These are phyloP conservation scores for Sophora flavescens DNA, from an alignment of 306 rosid genomes.

Conservation along the genomic window DNA sequence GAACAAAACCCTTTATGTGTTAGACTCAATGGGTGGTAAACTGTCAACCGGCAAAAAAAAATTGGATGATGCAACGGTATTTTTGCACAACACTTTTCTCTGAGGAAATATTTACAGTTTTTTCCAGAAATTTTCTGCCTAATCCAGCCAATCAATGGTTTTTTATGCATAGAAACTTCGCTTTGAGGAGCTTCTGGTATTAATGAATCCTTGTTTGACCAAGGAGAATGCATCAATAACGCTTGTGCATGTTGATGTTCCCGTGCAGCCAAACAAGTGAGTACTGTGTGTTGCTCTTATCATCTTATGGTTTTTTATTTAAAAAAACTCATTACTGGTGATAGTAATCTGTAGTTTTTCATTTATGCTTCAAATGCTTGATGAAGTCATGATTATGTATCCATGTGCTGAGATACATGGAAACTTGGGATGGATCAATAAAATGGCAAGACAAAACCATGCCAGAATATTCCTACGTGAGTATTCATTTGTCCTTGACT, in stretches of 20 bases:
- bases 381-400: constrained; percentile 42
- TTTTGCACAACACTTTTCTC: not conserved
- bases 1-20: constrained; percentile 31
- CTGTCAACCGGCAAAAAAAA: constrained; percentile 34
- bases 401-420: constrained; percentile 46
- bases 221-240: constrained; percentile 29
- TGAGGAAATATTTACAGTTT: not conserved
- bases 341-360: constrained; percentile 4
- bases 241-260: constrained; percentile 40
- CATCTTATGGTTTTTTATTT: not conserved
- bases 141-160: constrained; percentile 6
- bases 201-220: constrained; percentile 35
- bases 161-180: constrained; percentile 39
- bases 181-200: constrained; percentile 39
- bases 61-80: constrained; percentile 45
- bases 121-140: not conserved
- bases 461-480: constrained; percentile 35
- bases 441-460: constrained; percentile 45
- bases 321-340: constrained; percentile 6
- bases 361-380: constrained; percentile 21
- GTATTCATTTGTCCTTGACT: constrained; percentile 15
- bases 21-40: constrained; percentile 27
- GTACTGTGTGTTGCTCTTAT: constrained; percentile 4
- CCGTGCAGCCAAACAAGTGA: constrained; percentile 36
- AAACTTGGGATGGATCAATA: constrained; percentile 42